Base-by-base conservation (phyloP, 805 yeast genomes). In the Cyberlindnera bimundalis region DNA sequence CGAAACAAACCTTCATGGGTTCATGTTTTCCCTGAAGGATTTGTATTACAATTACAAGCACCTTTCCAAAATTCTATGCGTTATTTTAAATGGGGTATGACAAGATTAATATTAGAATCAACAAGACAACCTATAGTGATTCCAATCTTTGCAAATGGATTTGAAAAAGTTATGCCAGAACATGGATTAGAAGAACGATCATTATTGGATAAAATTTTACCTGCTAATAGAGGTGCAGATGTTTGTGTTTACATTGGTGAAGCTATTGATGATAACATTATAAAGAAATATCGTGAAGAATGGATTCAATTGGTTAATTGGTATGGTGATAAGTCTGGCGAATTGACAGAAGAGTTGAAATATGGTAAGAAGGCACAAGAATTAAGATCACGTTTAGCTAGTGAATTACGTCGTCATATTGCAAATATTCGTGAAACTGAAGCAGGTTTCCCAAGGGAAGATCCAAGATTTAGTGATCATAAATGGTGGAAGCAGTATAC, bases 21-120 rank as follows among this genome's bases (percentile, higher is more conserved):
- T 43, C 98, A 91, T 59, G 78, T 89, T 4, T 91, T 87, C 62
- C 99, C 99, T 0, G 99, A 91, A 61, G 96, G 95, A 0, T 87
- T 82, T 59, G 98, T 91, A 5, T 74, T 91, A 39, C 99, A 93
- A 60, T 60, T 86, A 35, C 73, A 80, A 45, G 80, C 82, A 26
- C 96, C 96, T 0, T 79, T 78, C 58, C 70, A 74, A 36, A 84
- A 87, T 50, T 88, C 97, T 4, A 86, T 93, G 93, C 70, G 96
- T 47, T 91, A 86, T 62, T 91, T 93, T 70, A 83, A 86, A 58
- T 91, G 98, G 98, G 99, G 99, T 0, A 80, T 89, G 1, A 77
- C 96, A 2, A 71, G 99, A 50, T 59, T 90, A 51, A 71, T 93
- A 5, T 64, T 93, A 40, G 99, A 91, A 60, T 70, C 95, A 9